These are phyloP conservation scores for Xerocomus potaroensis DNA, from an alignment of 768 basidiomycete species.

Conservation along the genomic window DNA sequence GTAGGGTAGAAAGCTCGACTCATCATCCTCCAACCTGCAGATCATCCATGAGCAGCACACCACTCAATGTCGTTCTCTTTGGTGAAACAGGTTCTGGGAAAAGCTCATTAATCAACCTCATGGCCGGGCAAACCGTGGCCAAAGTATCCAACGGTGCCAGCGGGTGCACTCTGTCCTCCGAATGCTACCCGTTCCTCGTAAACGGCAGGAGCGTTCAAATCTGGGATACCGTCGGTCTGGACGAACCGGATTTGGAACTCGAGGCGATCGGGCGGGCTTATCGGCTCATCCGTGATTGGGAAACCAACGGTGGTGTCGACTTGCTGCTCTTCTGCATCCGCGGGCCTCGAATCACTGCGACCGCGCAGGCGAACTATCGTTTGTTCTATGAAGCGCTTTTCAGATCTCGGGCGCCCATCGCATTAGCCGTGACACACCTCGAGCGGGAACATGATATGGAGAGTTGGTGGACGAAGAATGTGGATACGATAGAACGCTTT, in stretches of 20 bases:
- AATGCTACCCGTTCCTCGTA: neutral
- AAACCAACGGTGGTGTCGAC: neutral
- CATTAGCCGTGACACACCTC: constrained; percentile 2
- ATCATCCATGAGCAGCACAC: neutral
- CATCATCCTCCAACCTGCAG: neutral
- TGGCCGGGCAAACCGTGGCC: neutral
- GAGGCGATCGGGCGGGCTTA: neutral
- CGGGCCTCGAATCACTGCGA: constrained; percentile 1
- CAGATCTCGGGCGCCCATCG: neutral
- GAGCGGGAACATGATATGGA: neutral
- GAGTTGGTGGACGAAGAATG: constrained; percentile 1
- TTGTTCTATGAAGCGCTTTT: constrained; percentile 1
- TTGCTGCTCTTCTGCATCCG: constrained; percentile 1
- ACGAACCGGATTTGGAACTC: neutral
- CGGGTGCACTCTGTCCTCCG: neutral
- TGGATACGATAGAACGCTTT: neutral
- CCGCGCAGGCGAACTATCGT: constrained; percentile 1
- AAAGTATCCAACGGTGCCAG: neutral
- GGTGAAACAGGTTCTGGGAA: neutral
- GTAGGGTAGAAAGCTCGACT: too few species aligned
- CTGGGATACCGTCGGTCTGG: neutral
- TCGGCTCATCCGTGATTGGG: constrained; percentile 1
- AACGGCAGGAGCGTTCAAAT: neutral
- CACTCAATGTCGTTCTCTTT: constrained; percentile 1
- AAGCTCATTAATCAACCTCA: neutral